Base-by-base conservation (phyloP, 2,329 filamentous ascomycete species). In the Penicillium sp. region DNA sequence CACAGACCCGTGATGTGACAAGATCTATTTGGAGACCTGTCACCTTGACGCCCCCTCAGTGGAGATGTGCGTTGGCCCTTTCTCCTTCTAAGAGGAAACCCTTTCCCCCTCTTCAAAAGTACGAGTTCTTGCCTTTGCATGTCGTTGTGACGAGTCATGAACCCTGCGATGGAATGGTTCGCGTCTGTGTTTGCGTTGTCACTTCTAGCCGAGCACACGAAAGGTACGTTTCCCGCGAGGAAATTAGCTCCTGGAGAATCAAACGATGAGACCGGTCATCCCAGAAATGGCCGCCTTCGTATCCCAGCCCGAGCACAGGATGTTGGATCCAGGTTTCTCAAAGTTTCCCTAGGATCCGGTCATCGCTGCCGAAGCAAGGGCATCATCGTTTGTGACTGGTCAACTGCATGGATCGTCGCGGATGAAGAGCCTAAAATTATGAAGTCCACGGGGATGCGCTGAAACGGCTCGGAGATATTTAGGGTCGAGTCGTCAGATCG, bases 21-120 rank as follows among this genome's bases (percentile, higher is more conserved):
- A 34, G 49, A 55, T 61, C 54, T 55, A 62, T 55, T 60, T 57
- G 44, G n/a, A 57, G 51, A 57, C 53, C 54, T 61, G 59, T 61
- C 57, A 59, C 48, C 46, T 59, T 52, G 21, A n/a, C 4, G 16
- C 18, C 41, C 45, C 33, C 42, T 23, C 41, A 28, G 24, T 26
- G 21, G 41, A 42, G 21, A 28, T 28, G 23, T 28, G 36, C 36
- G 9, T 39, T 21, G 36, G 18, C 16, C 33, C n/a, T 36, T 6
- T 39, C 21, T 13, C 16, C 8, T 3, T 10, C 36, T 10, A 21
- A 2, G 18, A 21, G 18, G 18, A 21, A 21, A 21, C 18, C 18
- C 18, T 36, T 6, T 39, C 21, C 18, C 16, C 16, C 8, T 10
- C 36, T 10, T 10, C 4, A 8, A 21, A 39, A 21, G 18, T 39